These are phyloP conservation scores for Falciphora oryzae DNA, from an alignment of 2,329 filamentous ascomycete species.

Conservation along the genomic window DNA sequence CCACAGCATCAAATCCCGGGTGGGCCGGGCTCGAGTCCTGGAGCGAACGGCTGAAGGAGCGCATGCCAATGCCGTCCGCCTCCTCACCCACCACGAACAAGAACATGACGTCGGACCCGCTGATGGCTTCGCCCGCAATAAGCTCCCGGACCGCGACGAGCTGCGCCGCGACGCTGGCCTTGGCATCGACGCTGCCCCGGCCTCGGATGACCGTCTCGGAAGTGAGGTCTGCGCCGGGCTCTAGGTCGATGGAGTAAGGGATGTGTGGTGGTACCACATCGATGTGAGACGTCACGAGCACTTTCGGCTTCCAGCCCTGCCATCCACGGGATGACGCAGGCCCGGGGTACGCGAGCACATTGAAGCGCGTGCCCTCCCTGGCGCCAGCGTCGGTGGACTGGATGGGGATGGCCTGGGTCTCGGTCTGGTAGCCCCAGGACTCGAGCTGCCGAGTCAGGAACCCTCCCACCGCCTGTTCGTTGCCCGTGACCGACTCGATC, in stretches of 20 bases:
- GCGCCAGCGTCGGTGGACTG: not conserved
- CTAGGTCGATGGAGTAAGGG: conserved; percentile 55
- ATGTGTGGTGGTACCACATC: conserved; percentile 72
- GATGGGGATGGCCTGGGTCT: conserved; percentile 34
- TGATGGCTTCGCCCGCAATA: conserved; percentile 12
- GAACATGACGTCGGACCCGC: conserved; percentile 48
- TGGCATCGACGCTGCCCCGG: conserved; percentile 69
- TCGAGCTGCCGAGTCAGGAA: conserved; percentile 65
- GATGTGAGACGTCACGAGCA: conserved; percentile 75
- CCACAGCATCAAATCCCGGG: conserved; percentile 55
- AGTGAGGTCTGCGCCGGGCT: conserved; percentile 28
- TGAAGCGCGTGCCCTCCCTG: conserved; percentile 48
- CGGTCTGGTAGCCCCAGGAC: conserved; percentile 35
- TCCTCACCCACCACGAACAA: conserved; percentile 81
- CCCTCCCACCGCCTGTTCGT: conserved; percentile 62
- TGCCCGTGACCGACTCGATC: conserved; percentile 64
- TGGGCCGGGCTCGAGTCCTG: conserved; percentile 25
- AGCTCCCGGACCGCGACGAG: conserved; percentile 61
- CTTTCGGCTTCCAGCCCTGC: conserved; percentile 38
- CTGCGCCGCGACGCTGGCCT: conserved; percentile 66
- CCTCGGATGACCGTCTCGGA: conserved; percentile 55
- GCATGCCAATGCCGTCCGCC: conserved; percentile 74
- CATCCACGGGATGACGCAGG: conserved; percentile 36
- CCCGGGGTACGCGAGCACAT: conserved; percentile 62
- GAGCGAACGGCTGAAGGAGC: conserved; percentile 37